Conservation (phyloP, 169 alveolate genomes). For the Plasmodium gonderi region DNA sequence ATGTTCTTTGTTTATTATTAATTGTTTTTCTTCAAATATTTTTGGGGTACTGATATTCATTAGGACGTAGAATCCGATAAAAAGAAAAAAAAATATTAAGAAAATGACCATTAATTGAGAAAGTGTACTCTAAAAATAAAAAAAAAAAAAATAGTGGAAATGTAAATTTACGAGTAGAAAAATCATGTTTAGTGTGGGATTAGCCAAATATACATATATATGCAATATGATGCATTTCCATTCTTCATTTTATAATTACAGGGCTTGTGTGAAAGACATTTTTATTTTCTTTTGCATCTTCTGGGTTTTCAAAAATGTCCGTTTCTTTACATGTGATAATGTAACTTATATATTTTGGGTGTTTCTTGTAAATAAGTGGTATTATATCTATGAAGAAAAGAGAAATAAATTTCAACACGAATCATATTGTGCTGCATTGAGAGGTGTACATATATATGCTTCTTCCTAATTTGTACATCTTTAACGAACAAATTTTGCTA, state of each 20-base stretch:
- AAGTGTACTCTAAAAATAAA: constrained; percentile 28
- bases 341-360: constrained; percentile 54
- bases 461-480: not conserved
- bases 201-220: not conserved
- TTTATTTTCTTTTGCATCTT: constrained; percentile 52
- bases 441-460: not conserved
- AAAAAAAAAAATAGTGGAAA: not conserved
- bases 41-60: constrained; percentile 62
- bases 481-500: not conserved
- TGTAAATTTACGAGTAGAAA: not conserved
- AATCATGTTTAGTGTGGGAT: not conserved
- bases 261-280: constrained; percentile 70
- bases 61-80: constrained; percentile 53
- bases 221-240: not conserved
- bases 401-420: not conserved
- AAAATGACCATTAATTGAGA: constrained; percentile 49
- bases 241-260: constrained; percentile 22
- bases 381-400: constrained; percentile 25
- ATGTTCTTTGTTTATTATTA: constrained; percentile 70
- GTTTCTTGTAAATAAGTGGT: constrained; percentile 40
- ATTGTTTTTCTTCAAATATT: constrained; percentile 64
- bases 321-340: constrained; percentile 40
- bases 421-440: not conserved
- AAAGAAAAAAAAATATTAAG: constrained; percentile 48
- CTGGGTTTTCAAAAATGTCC: constrained; percentile 59